Percentiles rank a stretch among this genome's conserved stretches.
phyloP scores from a whole-genome alignment of 208 protist species.

The Trypanosomatidae sp. region DNA sequence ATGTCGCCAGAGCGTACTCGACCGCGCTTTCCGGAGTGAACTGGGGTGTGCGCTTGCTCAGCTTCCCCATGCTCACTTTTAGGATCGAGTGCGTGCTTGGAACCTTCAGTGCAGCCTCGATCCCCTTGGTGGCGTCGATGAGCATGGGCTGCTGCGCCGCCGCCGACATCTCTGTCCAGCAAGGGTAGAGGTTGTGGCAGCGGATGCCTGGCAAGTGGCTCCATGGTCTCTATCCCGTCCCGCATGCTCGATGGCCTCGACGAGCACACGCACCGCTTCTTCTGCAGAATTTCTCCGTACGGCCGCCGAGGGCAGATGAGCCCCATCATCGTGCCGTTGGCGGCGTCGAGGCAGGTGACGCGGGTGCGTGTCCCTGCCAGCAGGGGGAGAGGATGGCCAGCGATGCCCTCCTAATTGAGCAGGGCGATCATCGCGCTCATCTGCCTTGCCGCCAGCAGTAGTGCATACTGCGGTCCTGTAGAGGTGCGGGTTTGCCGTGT shows the following conservation, averaged over 20 bases:
- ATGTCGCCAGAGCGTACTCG: conserved; percentile 22
- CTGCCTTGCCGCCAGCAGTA: conserved; percentile 31
- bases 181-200: conserved; percentile 24
- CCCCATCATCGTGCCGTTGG: conserved; percentile 35
- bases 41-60: conserved; percentile 27
- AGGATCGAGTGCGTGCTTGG: conserved; percentile 24
- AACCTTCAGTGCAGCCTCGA: conserved; percentile 29
- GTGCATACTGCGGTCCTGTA: conserved; percentile 23
- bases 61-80: conserved; percentile 36
- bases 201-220: not conserved
- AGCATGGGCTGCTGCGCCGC: conserved; percentile 30
- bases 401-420: conserved; percentile 26
- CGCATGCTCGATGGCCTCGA: too few species aligned
- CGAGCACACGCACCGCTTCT: not conserved
- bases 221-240: too few species aligned
- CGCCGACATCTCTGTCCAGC: conserved; percentile 29
- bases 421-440: conserved; percentile 20
- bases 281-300: conserved; percentile 23
- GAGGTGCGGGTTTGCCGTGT: conserved; percentile 13
- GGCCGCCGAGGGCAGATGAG: conserved; percentile 35
- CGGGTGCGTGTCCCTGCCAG: conserved; percentile 35
- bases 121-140: conserved; percentile 40
- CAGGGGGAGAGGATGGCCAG: conserved; percentile 12
- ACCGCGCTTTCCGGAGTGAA: conserved; percentile 24
- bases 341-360: conserved; percentile 31